phyloP scores from a whole-genome alignment of 495 filamentous ascomycete genomes.

The Penicillium crystallinum region DNA sequence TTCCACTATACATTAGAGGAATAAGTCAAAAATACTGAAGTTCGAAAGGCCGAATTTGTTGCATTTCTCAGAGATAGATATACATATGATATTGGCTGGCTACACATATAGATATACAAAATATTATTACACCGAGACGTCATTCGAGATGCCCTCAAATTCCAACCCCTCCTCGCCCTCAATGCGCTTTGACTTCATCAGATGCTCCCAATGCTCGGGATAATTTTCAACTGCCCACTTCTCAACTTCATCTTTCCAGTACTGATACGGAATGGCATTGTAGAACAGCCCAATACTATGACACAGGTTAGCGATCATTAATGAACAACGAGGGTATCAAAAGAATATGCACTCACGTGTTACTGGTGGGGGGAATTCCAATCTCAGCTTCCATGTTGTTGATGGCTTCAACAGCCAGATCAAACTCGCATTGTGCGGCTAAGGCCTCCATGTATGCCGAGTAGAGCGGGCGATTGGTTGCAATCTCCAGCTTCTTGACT shows the following conservation, averaged over 20 bases:
- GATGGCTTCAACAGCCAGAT: conserved; percentile 59
- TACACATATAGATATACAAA: neutral
- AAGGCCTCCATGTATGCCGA: conserved; percentile 68
- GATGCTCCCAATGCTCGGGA: conserved; percentile 60
- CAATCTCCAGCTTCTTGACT: conserved; percentile 68
- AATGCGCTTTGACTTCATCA: conserved; percentile 35
- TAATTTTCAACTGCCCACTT: conserved; percentile 64
- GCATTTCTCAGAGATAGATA: neutral
- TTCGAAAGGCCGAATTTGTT: too few species aligned
- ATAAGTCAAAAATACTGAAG: too few species aligned
- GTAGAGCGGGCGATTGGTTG: conserved; percentile 65
- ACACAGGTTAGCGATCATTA: conserved; percentile 20
- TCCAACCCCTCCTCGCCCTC: conserved; percentile 36
- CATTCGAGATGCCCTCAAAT: conserved; percentile 33
- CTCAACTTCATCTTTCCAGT: conserved; percentile 61
- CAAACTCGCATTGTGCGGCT: conserved; percentile 61
- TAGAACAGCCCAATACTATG: conserved; percentile 65
- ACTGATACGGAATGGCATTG: conserved; percentile 58
- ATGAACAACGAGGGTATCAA: neutral
- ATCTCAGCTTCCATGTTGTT: conserved; percentile 58
- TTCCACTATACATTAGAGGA: too few species aligned
- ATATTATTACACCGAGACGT: conserved; percentile 19
- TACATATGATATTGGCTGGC: neutral
- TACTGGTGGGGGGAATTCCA: conserved; percentile 57
- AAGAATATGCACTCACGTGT: conserved; percentile 60